phyloP scores from a whole-genome alignment of 805 yeast genomes.

The Candida mattraensis region DNA sequence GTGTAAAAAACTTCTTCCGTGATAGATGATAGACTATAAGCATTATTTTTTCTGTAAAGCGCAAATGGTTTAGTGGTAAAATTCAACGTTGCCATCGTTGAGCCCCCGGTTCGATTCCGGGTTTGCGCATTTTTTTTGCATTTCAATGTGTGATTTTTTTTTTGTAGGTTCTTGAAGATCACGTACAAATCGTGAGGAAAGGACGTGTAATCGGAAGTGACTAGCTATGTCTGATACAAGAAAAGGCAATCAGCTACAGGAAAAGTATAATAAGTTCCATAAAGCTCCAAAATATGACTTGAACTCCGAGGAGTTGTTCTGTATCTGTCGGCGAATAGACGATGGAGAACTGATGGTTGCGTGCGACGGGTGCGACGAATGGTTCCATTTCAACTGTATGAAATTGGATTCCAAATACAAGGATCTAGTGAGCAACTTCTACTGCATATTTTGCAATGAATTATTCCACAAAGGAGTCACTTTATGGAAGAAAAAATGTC shows the following conservation, averaged over 20 bases:
- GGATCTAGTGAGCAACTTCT: conserved; percentile 60
- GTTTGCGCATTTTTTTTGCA: conserved; percentile 27
- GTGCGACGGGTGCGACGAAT: conserved; percentile 92
- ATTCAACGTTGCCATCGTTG: conserved; percentile 32
- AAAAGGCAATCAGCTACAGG: conserved; percentile 24
- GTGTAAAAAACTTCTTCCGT: too few relatives aligned
- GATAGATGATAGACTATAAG: too few relatives aligned
- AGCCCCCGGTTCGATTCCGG: conserved; percentile 33
- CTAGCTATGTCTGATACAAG: conserved; percentile 3
- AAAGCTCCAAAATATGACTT: conserved; percentile 40
- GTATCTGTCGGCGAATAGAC: conserved; percentile 79
- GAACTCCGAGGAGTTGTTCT: conserved; percentile 64
- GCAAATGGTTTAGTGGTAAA: conserved; percentile 31
- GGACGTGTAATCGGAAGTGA: too few relatives aligned
- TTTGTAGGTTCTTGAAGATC: background rate
- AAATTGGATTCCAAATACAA: conserved; percentile 50
- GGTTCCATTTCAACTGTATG: conserved; percentile 88
- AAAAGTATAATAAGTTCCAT: conserved; percentile 29
- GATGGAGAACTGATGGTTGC: conserved; percentile 85
- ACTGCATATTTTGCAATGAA: conserved; percentile 69
- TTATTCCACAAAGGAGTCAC: conserved; percentile 49
- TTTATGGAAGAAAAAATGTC: conserved; percentile 75
- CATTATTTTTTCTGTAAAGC: conserved; percentile 14
- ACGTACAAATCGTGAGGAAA: too few relatives aligned
- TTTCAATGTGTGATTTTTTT: too few relatives aligned